phyloP scores from a whole-genome alignment of 2,329 filamentous ascomycete species.

The Fusarium pseudoanthophilum region DNA sequence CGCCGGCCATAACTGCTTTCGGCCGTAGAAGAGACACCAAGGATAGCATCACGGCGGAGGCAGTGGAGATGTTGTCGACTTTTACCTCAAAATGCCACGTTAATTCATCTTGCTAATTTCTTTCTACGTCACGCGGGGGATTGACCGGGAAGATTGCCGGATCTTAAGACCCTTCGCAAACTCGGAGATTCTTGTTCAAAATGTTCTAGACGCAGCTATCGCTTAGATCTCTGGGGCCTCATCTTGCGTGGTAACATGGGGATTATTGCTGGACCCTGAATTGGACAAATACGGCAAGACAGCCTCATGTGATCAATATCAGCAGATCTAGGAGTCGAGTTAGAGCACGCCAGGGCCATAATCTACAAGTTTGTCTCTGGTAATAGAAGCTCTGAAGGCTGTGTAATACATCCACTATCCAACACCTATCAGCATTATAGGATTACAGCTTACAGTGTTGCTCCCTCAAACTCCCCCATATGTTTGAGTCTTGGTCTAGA shows the following conservation, averaged over 20 bases:
- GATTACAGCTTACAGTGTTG: not conserved
- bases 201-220: constrained; percentile 11
- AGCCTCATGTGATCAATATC: not conserved
- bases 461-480: constrained; percentile 9
- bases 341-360: not conserved
- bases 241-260: not conserved
- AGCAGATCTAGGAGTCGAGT: not conserved
- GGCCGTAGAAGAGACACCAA: not conserved
- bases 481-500: constrained; percentile 10
- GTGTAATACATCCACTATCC: not conserved
- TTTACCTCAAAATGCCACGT: constrained; percentile 27
- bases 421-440: not conserved
- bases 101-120: constrained; percentile 31
- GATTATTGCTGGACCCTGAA: not conserved
- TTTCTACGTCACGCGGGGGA: constrained; percentile 40
- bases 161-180: not conserved
- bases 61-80: constrained; percentile 30
- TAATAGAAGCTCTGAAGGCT: not conserved
- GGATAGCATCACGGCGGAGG: constrained; percentile 35
- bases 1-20: constrained; percentile 28
- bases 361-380: not conserved
- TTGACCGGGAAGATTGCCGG: constrained; percentile 17
- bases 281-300: not conserved
- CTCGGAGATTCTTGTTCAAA: constrained; percentile 27
- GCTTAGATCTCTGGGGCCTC: not conserved